A percentile compares a stretch with the other conserved stretches of the same genome.
These are phyloP conservation scores for Capsella rubella DNA, from an alignment of 441 rosid species.

Conservation along the genomic window DNA sequence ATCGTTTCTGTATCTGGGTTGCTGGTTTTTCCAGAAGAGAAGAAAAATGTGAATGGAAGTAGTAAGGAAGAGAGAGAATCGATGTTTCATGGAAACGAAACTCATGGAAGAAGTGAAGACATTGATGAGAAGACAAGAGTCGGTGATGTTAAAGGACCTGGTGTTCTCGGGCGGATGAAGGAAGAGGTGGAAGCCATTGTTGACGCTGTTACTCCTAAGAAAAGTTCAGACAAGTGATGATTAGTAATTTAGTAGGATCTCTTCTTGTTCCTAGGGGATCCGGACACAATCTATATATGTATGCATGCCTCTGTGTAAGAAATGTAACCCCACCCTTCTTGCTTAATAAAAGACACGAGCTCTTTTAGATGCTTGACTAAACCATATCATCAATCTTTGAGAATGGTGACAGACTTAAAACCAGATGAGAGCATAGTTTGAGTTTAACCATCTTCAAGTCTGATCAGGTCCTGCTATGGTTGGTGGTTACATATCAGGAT, in stretches of 20 bases:
- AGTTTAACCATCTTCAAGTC: neutral
- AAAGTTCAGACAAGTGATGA: conserved; percentile 26
- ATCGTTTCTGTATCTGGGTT: neutral
- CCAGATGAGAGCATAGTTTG: neutral
- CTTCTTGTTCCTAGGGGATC: neutral
- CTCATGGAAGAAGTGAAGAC: conserved; percentile 44
- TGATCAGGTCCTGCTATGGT: no score
- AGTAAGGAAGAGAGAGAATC: conserved; percentile 35
- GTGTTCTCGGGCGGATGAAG: conserved; percentile 41
- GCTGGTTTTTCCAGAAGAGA: conserved; percentile 6
- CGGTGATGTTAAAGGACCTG: conserved; percentile 46
- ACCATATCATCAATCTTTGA: neutral
- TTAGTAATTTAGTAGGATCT: neutral
- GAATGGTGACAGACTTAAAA: neutral
- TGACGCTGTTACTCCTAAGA: conserved; percentile 38
- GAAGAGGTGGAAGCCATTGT: conserved; percentile 45
- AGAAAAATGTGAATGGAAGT: conserved; percentile 34
- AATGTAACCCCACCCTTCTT: neutral
- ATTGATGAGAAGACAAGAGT: conserved; percentile 39
- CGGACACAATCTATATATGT: neutral
- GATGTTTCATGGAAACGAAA: conserved; percentile 30
- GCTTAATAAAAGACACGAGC: conserved; percentile 25
- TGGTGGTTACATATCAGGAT: no score
- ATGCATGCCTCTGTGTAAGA: neutral
- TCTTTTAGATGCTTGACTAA: neutral